Base-by-base conservation (phyloP, 208 protist species). In the Crithidia sp. region DNA sequence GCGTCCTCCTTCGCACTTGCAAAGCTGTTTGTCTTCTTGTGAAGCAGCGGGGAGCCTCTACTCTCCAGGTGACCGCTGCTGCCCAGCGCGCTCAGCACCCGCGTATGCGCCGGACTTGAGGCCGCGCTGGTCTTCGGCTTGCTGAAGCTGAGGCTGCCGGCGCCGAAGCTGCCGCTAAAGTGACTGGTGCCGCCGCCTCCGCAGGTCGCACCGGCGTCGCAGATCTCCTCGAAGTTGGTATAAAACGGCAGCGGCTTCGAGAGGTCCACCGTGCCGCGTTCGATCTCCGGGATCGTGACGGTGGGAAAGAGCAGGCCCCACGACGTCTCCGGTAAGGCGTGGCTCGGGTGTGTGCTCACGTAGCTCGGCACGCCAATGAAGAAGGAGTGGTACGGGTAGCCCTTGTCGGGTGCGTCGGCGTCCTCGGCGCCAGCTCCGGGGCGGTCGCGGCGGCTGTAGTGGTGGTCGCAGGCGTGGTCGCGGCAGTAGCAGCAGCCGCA, bases 401-500 rank as follows among this genome's bases (percentile, higher is more conserved):
- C 71, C 58, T 73, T 76, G 37, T 72, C 67, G 54, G 70, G 56
- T 10, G 57, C 73, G 13, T 74, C 60, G 43, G 19, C 45, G 55
- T 79, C 74, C 3, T 56, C 76, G 36, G 52, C 50, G 8, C 45
- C 66, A 4, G 45, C n/a, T 1, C 50, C 67, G 3, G 53, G 43
- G 36, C 40, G 60, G 47, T 59, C 59, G 41, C 69, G 70, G 7
- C 78, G 81, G 59, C 81, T 89, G 45, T 87, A 85, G 61, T 86
- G 70, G 62, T 95, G 90, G 13, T 82, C 78, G 39, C 66, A 74
- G 19, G 71, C 82, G 68, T 95, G 90, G 37, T 86, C 75, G 17
- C 61, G 36, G 67, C 90, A 95, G 79, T 89, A 95, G 64, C 87
- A 95, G 39, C 64, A 66, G 17, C 77, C 85, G 41, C 90, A 95